Conservation (phyloP, 164 flowering plant species). For the Piper longum region DNA sequence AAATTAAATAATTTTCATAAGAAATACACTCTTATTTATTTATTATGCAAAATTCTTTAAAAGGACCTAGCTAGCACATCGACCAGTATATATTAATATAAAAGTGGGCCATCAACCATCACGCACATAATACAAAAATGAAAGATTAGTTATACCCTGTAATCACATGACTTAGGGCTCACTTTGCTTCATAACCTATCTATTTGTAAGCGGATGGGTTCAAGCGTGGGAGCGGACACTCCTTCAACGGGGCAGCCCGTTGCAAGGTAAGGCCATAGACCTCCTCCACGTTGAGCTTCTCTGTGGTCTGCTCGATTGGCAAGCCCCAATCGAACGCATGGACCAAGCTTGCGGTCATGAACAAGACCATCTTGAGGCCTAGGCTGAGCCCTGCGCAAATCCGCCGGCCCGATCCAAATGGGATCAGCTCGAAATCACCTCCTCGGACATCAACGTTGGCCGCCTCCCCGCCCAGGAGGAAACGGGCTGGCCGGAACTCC, state of each 20-base stretch:
- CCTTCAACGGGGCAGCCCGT: slow-evolving; percentile 43
- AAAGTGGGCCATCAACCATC: too few relatives aligned
- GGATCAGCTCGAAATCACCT: slow-evolving; percentile 63
- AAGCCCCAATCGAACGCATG: slow-evolving; percentile 61
- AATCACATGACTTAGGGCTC: too few relatives aligned
- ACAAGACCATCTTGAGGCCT: slow-evolving; percentile 59
- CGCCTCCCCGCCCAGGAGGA: slow-evolving; percentile 50
- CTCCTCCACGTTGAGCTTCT: slow-evolving; percentile 71
- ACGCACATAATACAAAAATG: too few relatives aligned
- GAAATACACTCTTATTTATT: too few relatives aligned
- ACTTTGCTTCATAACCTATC: too few relatives aligned
- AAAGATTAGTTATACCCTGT: too few relatives aligned
- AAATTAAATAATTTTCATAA: too few relatives aligned
- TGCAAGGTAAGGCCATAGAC: slow-evolving; percentile 71
- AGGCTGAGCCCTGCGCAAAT: slow-evolving; percentile 71
- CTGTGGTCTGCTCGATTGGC: slow-evolving; percentile 26
- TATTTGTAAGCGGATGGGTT: slow-evolving; percentile 5
- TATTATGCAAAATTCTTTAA: too few relatives aligned
- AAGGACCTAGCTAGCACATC: too few relatives aligned
- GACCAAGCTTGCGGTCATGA: slow-evolving; percentile 48
- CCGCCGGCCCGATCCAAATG: slow-evolving; percentile 85
- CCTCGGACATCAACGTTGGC: slow-evolving; percentile 49
- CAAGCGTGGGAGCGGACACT: slow-evolving; percentile 40
- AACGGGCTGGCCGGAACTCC: slow-evolving; percentile 56
- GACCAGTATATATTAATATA: too few relatives aligned